Percentiles rank a stretch among this genome's conserved stretches.
These are phyloP conservation scores for Monosporascus sp. DNA, from an alignment of 2,329 filamentous ascomycete genomes.

Conservation along the genomic window DNA sequence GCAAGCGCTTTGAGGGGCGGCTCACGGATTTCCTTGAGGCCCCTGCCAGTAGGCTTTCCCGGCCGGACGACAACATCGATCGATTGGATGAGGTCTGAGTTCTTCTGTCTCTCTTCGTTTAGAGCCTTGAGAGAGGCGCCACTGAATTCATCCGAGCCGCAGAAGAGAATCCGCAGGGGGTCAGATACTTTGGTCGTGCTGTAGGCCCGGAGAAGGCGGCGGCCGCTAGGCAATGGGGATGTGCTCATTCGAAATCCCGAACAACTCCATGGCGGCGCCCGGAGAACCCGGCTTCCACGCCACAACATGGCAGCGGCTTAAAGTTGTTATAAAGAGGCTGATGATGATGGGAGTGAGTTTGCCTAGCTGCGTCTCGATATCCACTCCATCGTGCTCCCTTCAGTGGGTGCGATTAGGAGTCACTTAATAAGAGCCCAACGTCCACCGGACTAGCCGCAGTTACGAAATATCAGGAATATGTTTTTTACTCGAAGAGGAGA, in stretches of 20 bases:
- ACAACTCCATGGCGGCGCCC: neutral
- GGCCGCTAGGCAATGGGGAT: no score
- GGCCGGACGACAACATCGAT: conserved; percentile 84
- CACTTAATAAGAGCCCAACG: no score
- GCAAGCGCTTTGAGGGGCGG: conserved; percentile 69
- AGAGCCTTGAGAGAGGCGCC: conserved; percentile 69
- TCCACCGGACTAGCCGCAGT: no score
- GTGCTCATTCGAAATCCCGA: no score
- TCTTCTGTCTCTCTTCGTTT: conserved; percentile 49
- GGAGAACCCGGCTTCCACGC: neutral
- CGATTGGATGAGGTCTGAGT: conserved; percentile 57
- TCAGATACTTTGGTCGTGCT: conserved; percentile 32
- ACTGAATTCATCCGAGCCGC: conserved; percentile 90
- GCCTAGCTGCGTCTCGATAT: no score
- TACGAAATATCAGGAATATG: no score
- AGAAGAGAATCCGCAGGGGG: conserved; percentile 83
- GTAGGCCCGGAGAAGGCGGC: neutral
- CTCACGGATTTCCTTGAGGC: conserved; percentile 61
- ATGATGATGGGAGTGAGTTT: no score
- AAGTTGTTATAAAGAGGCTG: no score
- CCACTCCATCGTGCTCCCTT: no score
- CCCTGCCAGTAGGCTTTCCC: conserved; percentile 72
- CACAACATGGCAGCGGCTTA: neutral
- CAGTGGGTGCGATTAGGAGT: no score
- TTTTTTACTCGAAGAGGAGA: no score